These are phyloP conservation scores for Aspergillus ochraceus DNA, from an alignment of 2,329 filamentous ascomycete genomes.

Conservation along the genomic window DNA sequence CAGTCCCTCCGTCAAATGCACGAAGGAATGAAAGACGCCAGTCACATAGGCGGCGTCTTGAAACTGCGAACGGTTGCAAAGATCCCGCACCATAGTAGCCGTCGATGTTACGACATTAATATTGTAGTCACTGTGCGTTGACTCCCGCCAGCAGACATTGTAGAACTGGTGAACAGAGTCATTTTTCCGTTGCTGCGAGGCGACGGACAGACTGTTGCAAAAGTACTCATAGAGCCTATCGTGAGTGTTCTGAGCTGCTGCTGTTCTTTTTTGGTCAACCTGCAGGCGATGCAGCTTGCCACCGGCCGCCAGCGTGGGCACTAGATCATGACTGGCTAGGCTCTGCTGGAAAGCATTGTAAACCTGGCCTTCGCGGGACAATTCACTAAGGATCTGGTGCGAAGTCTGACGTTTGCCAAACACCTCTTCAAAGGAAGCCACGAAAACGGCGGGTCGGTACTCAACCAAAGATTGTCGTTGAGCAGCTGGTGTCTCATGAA, in stretches of 20 bases:
- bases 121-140: slow-evolving; percentile 30
- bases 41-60: slow-evolving; percentile 36
- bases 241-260: slow-evolving; percentile 31
- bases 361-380: slow-evolving; percentile 45
- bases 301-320: slow-evolving; percentile 33
- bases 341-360: slow-evolving; percentile 41
- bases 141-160: slow-evolving; percentile 32
- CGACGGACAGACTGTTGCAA: slow-evolving; percentile 33
- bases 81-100: slow-evolving; percentile 27
- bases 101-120: slow-evolving; percentile 31
- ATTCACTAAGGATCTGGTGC: slow-evolving; percentile 44
- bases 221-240: slow-evolving; percentile 40
- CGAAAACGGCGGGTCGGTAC: slow-evolving; percentile 45
- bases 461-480: slow-evolving; percentile 30
- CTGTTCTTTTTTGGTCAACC: slow-evolving; percentile 30
- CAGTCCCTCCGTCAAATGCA: slow-evolving; percentile 35
- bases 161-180: slow-evolving; percentile 35
- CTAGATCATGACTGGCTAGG: slow-evolving; percentile 33
- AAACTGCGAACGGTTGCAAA: slow-evolving; percentile 32
- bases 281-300: slow-evolving; percentile 32
- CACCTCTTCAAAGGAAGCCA: slow-evolving; percentile 47
- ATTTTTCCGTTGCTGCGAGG: slow-evolving; percentile 22
- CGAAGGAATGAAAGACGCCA: slow-evolving; percentile 34
- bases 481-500: slow-evolving; percentile 43
- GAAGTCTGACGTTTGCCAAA: slow-evolving; percentile 39